Conservation (phyloP, 306 rosid species). For the Trifolium fragiferum region DNA sequence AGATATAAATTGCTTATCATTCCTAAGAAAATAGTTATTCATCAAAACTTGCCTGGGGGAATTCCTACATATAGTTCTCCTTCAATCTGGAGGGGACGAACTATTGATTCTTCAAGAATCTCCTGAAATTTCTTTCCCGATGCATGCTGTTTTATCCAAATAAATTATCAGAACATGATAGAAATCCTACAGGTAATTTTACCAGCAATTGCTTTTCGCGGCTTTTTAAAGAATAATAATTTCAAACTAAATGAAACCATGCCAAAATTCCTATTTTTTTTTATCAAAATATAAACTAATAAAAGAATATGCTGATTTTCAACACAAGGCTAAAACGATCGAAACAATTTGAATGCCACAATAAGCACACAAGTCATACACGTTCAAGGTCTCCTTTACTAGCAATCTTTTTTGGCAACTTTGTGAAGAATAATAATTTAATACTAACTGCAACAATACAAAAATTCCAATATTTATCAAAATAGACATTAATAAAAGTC, state of each 20-base stretch:
- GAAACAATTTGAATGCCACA: no score
- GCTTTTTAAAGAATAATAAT: neutral
- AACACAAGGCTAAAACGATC: neutral
- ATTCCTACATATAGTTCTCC: constrained; percentile 95
- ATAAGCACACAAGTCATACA: no score
- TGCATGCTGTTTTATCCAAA: constrained; percentile 71
- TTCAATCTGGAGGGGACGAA: constrained; percentile 80
- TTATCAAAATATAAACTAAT: neutral
- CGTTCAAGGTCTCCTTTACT: neutral
- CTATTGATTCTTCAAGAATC: constrained; percentile 89
- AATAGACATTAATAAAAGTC: neutral
- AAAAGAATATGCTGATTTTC: constrained; percentile 5
- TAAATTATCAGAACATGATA: constrained; percentile 46
- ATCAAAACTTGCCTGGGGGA: constrained; percentile 79
- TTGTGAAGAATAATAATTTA: neutral
- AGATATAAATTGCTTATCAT: neutral
- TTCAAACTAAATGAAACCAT: neutral
- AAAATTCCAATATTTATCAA: constrained; percentile 26
- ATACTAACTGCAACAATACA: neutral
- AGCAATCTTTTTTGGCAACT: constrained; percentile 17
- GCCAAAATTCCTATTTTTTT: constrained; percentile 16
- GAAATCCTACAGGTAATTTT: neutral
- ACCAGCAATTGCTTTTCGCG: constrained; percentile 10
- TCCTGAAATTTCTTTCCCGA: constrained; percentile 90
- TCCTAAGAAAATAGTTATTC: neutral